These are phyloP conservation scores for Pythium angustatum DNA, from an alignment of 352 stramenopile species.

Conservation along the genomic window DNA sequence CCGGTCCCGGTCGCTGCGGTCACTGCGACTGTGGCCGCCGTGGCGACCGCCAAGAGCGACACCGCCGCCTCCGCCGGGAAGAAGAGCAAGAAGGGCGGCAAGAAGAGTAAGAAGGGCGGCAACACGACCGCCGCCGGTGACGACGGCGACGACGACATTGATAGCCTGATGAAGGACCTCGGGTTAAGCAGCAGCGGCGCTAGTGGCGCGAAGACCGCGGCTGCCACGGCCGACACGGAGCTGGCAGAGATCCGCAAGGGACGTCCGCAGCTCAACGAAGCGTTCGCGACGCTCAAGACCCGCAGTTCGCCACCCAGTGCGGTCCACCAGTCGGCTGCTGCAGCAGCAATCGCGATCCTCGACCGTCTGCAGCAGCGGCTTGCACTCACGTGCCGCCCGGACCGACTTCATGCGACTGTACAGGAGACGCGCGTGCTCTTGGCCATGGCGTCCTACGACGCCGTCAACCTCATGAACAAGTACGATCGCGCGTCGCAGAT, in stretches of 20 bases:
- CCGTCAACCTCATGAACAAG: slow-evolving; percentile 22
- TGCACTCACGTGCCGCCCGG: slow-evolving; percentile 7
- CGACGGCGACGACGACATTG: slow-evolving; percentile 6
- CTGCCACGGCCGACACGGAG: not conserved
- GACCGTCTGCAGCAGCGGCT: slow-evolving; percentile 8
- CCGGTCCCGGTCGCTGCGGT: not conserved
- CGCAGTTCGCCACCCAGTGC: not conserved
- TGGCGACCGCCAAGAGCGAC: not conserved
- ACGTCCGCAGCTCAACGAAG: slow-evolving; percentile 5
- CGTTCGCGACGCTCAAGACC: slow-evolving; percentile 2
- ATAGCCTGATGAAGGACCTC: slow-evolving; percentile 18
- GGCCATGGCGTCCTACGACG: slow-evolving; percentile 14
- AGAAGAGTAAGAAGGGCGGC: slow-evolving; percentile 11
- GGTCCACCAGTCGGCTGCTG: not conserved
- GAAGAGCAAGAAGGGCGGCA: slow-evolving; percentile 2
- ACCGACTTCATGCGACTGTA: not conserved
- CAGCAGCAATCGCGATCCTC: slow-evolving; percentile 8
- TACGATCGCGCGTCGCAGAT: slow-evolving; percentile 18
- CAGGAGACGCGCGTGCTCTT: slow-evolving; percentile 5
- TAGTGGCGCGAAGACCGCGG: not conserved
- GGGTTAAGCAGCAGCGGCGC: not conserved
- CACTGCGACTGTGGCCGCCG: not conserved
- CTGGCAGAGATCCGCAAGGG: slow-evolving; percentile 10
- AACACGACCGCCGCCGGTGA: not conserved
- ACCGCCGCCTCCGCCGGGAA: too few relatives aligned